Percentiles rank a stretch among this genome's conserved stretches.
These are phyloP conservation scores for Cyclotella atomus DNA, from an alignment of 108 stramenopile genomes.

Conservation along the genomic window DNA sequence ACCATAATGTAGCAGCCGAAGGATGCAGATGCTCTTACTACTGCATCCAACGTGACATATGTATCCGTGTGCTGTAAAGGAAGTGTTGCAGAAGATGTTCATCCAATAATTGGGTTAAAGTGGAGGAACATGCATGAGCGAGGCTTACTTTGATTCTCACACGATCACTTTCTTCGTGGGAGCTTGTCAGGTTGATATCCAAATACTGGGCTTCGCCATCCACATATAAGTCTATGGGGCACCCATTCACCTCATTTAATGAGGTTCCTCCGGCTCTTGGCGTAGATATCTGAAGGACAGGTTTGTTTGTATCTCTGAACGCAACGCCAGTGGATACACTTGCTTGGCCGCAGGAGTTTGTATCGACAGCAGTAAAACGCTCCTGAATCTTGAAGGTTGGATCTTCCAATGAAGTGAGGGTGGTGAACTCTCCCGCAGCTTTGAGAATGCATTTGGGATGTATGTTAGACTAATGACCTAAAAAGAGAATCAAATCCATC, in stretches of 20 bases:
- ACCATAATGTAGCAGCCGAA: conserved; percentile 23
- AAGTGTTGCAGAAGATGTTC: not conserved
- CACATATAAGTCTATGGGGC: conserved; percentile 26
- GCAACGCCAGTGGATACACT: conserved; percentile 26
- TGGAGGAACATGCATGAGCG: not conserved
- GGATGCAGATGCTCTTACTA: not conserved
- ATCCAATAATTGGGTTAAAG: not conserved
- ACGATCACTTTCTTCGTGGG: not conserved
- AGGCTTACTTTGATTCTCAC: not conserved
- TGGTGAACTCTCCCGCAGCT: conserved; percentile 23
- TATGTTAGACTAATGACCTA: not conserved
- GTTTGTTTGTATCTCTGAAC: conserved; percentile 11
- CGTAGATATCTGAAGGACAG: conserved; percentile 19
- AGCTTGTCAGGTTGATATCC: not conserved
- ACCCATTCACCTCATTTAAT: conserved; percentile 1
- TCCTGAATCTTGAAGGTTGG: conserved; percentile 19
- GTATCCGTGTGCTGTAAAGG: not conserved
- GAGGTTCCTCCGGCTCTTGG: not conserved
- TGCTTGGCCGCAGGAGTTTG: conserved; percentile 9
- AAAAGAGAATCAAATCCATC: not conserved
- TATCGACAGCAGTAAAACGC: conserved; percentile 10
- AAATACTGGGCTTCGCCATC: not conserved
- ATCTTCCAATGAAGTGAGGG: conserved; percentile 15
- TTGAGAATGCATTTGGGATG: not conserved
- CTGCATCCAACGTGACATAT: not conserved